These are phyloP conservation scores for Macadamia tetraphylla DNA, from an alignment of 164 flowering plant species.

Conservation along the genomic window DNA sequence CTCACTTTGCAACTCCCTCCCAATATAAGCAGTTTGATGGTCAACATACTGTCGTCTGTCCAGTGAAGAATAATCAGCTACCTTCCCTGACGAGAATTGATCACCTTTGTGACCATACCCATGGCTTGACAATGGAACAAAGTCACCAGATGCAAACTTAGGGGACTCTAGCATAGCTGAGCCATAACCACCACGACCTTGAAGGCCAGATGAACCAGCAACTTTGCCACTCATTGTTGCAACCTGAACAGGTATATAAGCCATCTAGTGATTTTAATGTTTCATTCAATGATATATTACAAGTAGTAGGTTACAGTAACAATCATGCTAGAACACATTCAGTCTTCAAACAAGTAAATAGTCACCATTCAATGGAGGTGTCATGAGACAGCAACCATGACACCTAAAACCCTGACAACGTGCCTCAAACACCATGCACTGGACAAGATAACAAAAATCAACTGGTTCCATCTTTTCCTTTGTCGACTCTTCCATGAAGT, in stretches of 20 bases:
- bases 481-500: no score
- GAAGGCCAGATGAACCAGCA: slow-evolving; percentile 47
- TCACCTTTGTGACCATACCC: slow-evolving; percentile 67
- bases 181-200: slow-evolving; percentile 58
- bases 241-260: slow-evolving; percentile 27
- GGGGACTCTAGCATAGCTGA: slow-evolving; percentile 59
- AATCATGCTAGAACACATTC: neutral
- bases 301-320: neutral
- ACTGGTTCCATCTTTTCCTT: no score
- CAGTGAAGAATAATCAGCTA: slow-evolving; percentile 56
- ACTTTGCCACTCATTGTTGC: slow-evolving; percentile 49
- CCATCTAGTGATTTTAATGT: neutral
- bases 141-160: slow-evolving; percentile 52
- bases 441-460: neutral
- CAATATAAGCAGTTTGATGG: slow-evolving; percentile 52
- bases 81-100: slow-evolving; percentile 48
- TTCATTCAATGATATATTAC: neutral
- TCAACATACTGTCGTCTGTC: slow-evolving; percentile 70
- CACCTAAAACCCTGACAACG: neutral
- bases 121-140: slow-evolving; percentile 54
- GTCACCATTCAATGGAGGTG: neutral
- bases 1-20: slow-evolving; percentile 62
- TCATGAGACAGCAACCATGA: neutral
- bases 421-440: neutral
- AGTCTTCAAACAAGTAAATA: neutral